Evolutionary conservation across 2,329 filamentous ascomycete genomes (phyloP), one percentile per base, ranked within the genome.

Genomic region (Cladosporium colombiae): DNA sequence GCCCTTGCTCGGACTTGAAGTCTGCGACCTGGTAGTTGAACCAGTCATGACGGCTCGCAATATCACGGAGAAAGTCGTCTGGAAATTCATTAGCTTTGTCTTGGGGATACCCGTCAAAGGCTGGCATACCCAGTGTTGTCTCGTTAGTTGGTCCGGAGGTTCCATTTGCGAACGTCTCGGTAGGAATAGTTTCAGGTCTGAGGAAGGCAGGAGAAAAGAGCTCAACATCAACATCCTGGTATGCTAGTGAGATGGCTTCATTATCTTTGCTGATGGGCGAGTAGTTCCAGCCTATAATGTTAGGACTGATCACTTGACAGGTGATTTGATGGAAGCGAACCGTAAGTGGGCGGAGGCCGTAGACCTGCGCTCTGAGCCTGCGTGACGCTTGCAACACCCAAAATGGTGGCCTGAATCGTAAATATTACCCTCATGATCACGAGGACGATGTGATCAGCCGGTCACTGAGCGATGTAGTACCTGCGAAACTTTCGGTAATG

Each of bases 121-220:
- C 49, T 21, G 10, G 8, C 37, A 46, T n/a, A 67, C 70, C 69
- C n/a, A 71, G 44, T 3, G 62, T 65, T 21, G 57, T 64, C 27
- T 70, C 67, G 13, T 68, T 64, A 8, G 71, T 73, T 4, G 71
- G 70, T 2, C 71, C 70, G 1, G 67, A 65, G 5, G 68, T 73
- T 5, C 70, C 70, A 65, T 71, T 70, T 11, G 56, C 37, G 31
- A 69, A 72, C 5, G 62, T 65, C n/a, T 56, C 50, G 2, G 35
- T 35, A 2, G 65, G 67, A 25, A 73, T 57, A 1, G 66, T 70
- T 13, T 67, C 68, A 11, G 71, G 67, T 23, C 65, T 59, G 5
- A 62, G 57, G 53, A 73, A 73, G 11, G 67, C 66, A 23, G 71
- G 70, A 13, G 70, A 70, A 25, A 68, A 46, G 25, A 73, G 61